A percentile compares a stretch with the other conserved stretches of the same genome.
Conservation (phyloP, 1,139 yeast genomes). For the Pichia sp. region DNA sequence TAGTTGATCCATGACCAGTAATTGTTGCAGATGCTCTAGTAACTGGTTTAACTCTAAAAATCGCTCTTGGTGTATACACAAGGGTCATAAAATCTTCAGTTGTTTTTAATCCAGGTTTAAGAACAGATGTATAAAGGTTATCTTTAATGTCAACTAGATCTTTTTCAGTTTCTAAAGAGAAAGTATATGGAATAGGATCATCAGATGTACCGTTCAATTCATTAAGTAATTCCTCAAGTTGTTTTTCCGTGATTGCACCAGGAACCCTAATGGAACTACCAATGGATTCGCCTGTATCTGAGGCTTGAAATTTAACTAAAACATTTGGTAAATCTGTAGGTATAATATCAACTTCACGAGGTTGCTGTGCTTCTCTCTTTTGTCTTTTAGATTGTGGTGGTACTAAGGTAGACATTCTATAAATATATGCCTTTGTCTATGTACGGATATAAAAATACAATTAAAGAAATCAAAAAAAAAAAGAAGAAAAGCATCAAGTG, state of each 20-base stretch:
- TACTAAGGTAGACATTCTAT: conserved; percentile 76
- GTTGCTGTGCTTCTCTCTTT: conserved; percentile 74
- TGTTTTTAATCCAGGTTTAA: conserved; percentile 80
- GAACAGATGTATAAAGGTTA: conserved; percentile 68
- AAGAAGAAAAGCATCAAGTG: neutral
- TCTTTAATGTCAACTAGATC: conserved; percentile 66
- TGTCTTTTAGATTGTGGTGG: conserved; percentile 95
- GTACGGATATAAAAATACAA: neutral
- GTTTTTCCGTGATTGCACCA: conserved; percentile 79
- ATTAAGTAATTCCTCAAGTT: conserved; percentile 80
- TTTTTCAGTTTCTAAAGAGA: conserved; percentile 54
- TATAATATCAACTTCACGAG: conserved; percentile 64
- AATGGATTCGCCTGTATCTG: conserved; percentile 85
- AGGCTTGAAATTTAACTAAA: conserved; percentile 81
- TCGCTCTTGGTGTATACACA: conserved; percentile 91
- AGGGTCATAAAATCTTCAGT: conserved; percentile 91
- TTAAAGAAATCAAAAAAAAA: neutral
- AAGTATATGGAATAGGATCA: conserved; percentile 88
- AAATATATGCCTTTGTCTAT: neutral
- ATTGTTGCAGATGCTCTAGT: conserved; percentile 90
- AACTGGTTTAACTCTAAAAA: conserved; percentile 86
- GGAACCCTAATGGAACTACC: conserved; percentile 91
- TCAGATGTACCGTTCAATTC: conserved; percentile 60
- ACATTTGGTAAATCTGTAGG: conserved; percentile 86
- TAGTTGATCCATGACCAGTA: conserved; percentile 92